Evolutionary conservation across 164 flowering plant genomes (phyloP).

Genomic region (Berberis vulgaris): DNA sequence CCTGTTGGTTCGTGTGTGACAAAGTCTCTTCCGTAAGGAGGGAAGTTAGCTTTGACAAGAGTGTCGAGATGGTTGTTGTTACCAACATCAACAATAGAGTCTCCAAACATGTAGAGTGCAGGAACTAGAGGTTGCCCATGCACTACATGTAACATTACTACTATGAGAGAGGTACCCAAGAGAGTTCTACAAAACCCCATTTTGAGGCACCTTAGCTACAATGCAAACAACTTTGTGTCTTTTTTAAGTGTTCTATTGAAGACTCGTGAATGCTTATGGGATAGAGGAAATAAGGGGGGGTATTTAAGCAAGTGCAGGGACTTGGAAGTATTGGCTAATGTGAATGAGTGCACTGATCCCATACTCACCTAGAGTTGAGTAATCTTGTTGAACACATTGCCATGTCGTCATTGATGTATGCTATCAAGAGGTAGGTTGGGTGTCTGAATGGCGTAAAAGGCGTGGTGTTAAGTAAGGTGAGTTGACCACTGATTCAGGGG

Average conservation of each 20-base stretch:
- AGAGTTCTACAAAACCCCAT: slow-evolving; percentile 23
- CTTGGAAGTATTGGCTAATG: no score
- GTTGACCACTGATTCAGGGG: no score
- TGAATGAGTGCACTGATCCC: no score
- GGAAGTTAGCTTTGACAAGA: slow-evolving; percentile 71
- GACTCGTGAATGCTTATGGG: neutral
- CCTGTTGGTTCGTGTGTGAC: slow-evolving; percentile 69
- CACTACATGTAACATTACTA: slow-evolving; percentile 15
- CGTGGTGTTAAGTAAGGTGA: neutral
- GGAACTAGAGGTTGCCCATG: slow-evolving; percentile 79
- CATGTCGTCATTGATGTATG: no score
- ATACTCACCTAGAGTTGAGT: no score
- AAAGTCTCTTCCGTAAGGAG: slow-evolving; percentile 92
- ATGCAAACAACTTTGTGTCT: no score
- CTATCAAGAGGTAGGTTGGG: neutral
- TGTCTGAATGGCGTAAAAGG: slow-evolving; percentile 11
- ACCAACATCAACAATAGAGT: slow-evolving; percentile 80
- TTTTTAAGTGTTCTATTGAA: no score
- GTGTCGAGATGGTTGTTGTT: slow-evolving; percentile 76
- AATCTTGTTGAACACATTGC: no score
- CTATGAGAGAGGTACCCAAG: slow-evolving; percentile 13
- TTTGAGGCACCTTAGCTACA: neutral
- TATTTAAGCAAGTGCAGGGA: neutral
- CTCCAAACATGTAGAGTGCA: slow-evolving; percentile 70
- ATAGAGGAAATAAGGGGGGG: neutral